A percentile compares a stretch with the other conserved stretches of the same genome.
Evolutionary conservation across 2,329 filamentous ascomycete species (phyloP).

Genomic region (Waltergamsia citrina): DNA sequence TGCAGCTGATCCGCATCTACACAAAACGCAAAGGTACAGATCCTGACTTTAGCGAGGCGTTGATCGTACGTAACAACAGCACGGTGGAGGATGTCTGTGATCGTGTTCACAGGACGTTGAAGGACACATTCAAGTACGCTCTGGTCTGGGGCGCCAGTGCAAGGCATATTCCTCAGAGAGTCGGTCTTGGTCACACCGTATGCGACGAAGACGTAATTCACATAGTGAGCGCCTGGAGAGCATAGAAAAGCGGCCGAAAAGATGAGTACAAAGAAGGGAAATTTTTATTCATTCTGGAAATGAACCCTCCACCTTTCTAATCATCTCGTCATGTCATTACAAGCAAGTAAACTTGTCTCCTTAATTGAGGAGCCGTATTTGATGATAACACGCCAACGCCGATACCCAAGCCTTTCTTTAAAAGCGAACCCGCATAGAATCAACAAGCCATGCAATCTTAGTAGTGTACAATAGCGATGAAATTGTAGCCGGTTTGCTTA

Average conservation of each 20-base stretch:
- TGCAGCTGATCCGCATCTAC: constrained; percentile 84
- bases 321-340: constrained; percentile 15
- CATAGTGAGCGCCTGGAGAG: constrained; percentile 56
- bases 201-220: constrained; percentile 60
- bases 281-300: not conserved
- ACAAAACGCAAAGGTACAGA: constrained; percentile 93
- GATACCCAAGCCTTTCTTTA: constrained; percentile 3
- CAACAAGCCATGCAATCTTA: constrained; percentile 6
- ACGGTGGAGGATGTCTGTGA: constrained; percentile 97
- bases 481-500: constrained; percentile 5
- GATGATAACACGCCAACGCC: constrained; percentile 13
- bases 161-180: constrained; percentile 86
- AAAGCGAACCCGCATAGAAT: constrained; percentile 5
- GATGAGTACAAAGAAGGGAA: constrained; percentile 7
- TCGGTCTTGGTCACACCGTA: constrained; percentile 76
- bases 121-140: constrained; percentile 99
- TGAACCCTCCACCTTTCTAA: not conserved
- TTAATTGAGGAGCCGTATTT: no score
- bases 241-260: constrained; percentile 24
- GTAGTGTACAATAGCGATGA: constrained; percentile 5
- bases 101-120: constrained; percentile 82
- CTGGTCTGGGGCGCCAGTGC: constrained; percentile 97
- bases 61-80: constrained; percentile 84
- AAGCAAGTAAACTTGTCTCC: constrained; percentile 5
- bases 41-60: constrained; percentile 79